These are phyloP conservation scores for Pseudogymnoascus destructans DNA, from an alignment of 2,329 filamentous ascomycete genomes.

Conservation along the genomic window DNA sequence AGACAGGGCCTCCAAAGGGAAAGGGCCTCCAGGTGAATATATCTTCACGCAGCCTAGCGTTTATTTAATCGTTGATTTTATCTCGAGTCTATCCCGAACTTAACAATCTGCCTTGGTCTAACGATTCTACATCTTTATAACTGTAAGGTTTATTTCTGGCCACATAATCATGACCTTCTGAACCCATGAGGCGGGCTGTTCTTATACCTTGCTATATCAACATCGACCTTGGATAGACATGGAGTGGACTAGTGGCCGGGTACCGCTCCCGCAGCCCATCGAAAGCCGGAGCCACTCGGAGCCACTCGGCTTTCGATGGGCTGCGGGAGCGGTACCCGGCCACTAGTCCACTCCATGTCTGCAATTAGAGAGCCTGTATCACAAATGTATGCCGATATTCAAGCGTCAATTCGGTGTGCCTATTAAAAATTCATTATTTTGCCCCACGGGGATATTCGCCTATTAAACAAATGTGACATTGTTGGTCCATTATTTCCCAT, in stretches of 20 bases:
- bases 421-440: not conserved
- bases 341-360: not conserved
- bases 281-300: no score
- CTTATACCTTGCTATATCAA: not conserved
- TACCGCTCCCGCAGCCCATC: not conserved
- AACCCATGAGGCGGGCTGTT: not conserved
- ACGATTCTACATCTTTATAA: not conserved
- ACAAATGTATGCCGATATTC: not conserved
- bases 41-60: not conserved
- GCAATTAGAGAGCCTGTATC: not conserved
- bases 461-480: not conserved
- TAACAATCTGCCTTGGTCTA: not conserved
- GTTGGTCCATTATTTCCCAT: not conserved
- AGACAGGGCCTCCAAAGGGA: not conserved
- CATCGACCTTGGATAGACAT: not conserved
- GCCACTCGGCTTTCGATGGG: no score
- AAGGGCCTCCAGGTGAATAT: not conserved
- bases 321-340: not conserved
- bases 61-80: not conserved
- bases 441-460: not conserved
- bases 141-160: not conserved
- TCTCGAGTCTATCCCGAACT: not conserved
- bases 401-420: not conserved
- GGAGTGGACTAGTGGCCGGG: not conserved
- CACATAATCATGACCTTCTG: not conserved